phyloP scores from a whole-genome alignment of 352 stramenopile species.

The Globisporangium echinulatum region DNA sequence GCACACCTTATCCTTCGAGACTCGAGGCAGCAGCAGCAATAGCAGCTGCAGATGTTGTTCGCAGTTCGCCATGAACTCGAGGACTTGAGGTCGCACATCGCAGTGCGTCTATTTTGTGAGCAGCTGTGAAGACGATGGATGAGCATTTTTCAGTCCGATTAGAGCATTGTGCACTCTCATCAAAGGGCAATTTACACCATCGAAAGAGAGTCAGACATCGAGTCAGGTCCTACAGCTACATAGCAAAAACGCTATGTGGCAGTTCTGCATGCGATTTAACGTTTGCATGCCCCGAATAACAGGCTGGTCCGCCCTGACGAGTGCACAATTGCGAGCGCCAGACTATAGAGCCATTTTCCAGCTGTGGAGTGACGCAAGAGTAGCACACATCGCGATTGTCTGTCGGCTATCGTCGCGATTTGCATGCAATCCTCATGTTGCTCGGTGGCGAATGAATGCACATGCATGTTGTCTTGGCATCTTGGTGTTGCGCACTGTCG shows the following conservation, averaged over 20 bases:
- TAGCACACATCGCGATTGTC: neutral
- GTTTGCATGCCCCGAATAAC: neutral
- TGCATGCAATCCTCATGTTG: neutral
- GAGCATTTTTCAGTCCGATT: neutral
- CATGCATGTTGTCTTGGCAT: too few species aligned
- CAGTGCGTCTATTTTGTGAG: neutral
- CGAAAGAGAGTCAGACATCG: neutral
- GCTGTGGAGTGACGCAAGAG: neutral
- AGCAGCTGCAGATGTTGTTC: neutral
- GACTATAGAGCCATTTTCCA: neutral
- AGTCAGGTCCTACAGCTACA: too few species aligned
- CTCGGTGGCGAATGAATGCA: neutral
- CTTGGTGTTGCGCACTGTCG: too few species aligned
- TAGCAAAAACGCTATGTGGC: too few species aligned
- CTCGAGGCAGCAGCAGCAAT: neutral
- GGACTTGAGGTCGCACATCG: neutral
- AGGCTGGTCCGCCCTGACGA: neutral
- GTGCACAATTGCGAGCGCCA: too few species aligned
- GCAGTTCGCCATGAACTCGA: neutral
- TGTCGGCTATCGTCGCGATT: neutral
- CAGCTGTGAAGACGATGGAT: neutral
- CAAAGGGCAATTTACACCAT: neutral
- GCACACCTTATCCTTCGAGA: conserved; percentile 1
- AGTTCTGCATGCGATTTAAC: too few species aligned
- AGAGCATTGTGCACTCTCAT: neutral